phyloP scores from a whole-genome alignment of 805 yeast species.

The Starmerella floris region DNA sequence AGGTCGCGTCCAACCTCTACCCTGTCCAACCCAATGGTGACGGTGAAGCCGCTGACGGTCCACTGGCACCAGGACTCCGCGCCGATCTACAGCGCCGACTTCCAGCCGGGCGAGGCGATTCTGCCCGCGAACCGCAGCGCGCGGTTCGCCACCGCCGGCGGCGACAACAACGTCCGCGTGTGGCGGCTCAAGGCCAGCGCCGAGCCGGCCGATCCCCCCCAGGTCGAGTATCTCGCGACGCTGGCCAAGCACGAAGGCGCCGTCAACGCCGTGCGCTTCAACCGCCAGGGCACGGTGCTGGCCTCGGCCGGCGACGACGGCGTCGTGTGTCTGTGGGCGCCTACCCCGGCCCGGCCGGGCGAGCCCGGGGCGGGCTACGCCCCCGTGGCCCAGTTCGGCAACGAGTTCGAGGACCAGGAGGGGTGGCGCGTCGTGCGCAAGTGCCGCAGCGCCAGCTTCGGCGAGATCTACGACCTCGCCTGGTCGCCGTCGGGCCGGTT shows the following conservation, averaged over 20 bases:
- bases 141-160: conserved; percentile 82
- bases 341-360: background rate
- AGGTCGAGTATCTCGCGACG: conserved; percentile 64
- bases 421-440: conserved; percentile 50
- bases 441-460: conserved; percentile 35
- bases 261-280: conserved; percentile 79
- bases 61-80: conserved; percentile 34
- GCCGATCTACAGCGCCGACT: conserved; percentile 31
- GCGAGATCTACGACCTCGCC: conserved; percentile 78
- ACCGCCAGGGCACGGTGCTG: conserved; percentile 49
- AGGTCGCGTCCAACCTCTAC: no score
- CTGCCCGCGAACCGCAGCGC: conserved; percentile 13
- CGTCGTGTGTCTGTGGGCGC: conserved; percentile 63
- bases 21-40: no score
- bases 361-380: conserved; percentile 24
- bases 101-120: conserved; percentile 24
- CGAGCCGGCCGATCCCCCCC: conserved; percentile 18
- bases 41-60: conserved; percentile 29
- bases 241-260: conserved; percentile 85
- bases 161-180: conserved; percentile 73
- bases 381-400: conserved; percentile 30
- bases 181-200: conserved; percentile 25
- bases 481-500: conserved; percentile 82
- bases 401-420: conserved; percentile 45
- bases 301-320: conserved; percentile 98